These are phyloP conservation scores for Russula foetens DNA, from an alignment of 768 basidiomycete species.

Conservation along the genomic window DNA sequence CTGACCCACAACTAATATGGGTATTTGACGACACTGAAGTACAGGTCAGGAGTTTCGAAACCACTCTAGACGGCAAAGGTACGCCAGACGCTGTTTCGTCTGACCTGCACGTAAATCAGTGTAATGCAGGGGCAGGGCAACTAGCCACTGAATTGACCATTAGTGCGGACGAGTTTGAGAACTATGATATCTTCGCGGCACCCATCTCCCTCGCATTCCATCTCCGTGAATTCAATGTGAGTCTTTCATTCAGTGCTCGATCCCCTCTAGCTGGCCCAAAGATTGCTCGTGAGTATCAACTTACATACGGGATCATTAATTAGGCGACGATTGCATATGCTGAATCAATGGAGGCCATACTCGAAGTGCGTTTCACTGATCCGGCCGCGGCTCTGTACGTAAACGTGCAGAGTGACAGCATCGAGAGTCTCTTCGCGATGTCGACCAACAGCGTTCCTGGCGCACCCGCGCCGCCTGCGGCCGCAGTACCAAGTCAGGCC, in stretches of 20 bases:
- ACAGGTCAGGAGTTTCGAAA: constrained; percentile 58
- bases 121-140: constrained; percentile 44
- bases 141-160: constrained; percentile 71
- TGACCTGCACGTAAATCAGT: not conserved
- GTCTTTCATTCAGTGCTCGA: constrained; percentile 17
- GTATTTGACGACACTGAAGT: constrained; percentile 65
- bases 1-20: constrained; percentile 78
- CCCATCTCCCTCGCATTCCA: constrained; percentile 73
- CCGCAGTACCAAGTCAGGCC: not conserved
- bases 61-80: constrained; percentile 61
- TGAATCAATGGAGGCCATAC: constrained; percentile 54
- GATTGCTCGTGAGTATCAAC: not conserved
- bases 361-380: constrained; percentile 72
- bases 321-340: constrained; percentile 78
- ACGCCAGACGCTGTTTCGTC: not conserved
- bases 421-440: constrained; percentile 64
- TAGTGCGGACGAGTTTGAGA: constrained; percentile 73
- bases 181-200: constrained; percentile 54
- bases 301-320: not conserved
- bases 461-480: not conserved
- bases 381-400: constrained; percentile 70
- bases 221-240: constrained; percentile 75
- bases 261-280: not conserved
- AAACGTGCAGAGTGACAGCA: constrained; percentile 60
- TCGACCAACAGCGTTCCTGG: constrained; percentile 61